A percentile compares a stretch with the other conserved stretches of the same genome.
phyloP scores from a whole-genome alignment of 768 basidiomycete genomes.

The Mycena haematopus region DNA sequence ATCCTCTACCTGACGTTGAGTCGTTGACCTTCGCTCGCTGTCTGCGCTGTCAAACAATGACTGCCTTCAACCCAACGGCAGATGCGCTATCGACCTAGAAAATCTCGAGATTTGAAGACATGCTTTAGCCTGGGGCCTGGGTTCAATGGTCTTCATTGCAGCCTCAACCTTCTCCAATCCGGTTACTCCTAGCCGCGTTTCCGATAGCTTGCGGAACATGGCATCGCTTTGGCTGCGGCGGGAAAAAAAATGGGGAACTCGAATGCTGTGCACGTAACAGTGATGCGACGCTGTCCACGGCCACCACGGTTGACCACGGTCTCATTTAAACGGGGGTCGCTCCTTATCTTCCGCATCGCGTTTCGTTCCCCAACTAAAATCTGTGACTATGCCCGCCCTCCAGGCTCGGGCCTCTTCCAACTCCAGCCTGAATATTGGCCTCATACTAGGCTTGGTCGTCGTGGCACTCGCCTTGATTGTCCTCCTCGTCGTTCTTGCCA shows the following conservation, averaged over 20 bases:
- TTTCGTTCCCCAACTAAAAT: neutral
- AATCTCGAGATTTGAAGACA: too few species aligned
- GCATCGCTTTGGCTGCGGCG: neutral
- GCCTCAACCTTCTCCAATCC: too few species aligned
- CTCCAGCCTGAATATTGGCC: constrained; percentile 9
- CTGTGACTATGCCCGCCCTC: constrained; percentile 21
- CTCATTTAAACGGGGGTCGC: constrained; percentile 6
- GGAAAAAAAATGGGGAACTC: too few species aligned
- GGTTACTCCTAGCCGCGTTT: too few species aligned
- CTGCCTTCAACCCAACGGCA: too few species aligned
- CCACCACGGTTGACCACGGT: constrained; percentile 4
- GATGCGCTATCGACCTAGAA: too few species aligned
- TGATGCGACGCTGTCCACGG: constrained; percentile 1
- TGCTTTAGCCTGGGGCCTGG: too few species aligned
- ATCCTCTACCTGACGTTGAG: too few species aligned
- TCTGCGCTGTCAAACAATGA: too few species aligned
- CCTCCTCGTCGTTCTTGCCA: neutral
- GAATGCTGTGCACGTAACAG: neutral
- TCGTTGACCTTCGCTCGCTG: too few species aligned
- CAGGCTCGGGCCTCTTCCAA: constrained; percentile 3
- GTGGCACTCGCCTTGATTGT: neutral
- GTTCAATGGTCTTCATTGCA: too few species aligned
- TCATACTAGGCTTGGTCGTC: constrained; percentile 15
- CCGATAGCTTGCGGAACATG: too few species aligned
- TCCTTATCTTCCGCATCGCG: constrained; percentile 1